These are phyloP conservation scores for Carpinus fangiana DNA, from an alignment of 306 rosid species.

Conservation along the genomic window DNA sequence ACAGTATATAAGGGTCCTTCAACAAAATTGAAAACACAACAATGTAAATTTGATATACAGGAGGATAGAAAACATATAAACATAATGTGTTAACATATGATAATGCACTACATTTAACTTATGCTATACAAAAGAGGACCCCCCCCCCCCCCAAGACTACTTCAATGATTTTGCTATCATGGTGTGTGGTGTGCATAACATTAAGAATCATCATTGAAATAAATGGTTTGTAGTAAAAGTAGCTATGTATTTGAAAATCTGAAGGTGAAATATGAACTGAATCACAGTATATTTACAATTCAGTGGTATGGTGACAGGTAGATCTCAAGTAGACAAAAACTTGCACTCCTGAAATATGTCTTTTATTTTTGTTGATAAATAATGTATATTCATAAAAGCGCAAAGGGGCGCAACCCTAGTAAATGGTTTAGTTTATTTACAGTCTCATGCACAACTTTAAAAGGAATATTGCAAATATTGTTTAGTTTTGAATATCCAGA, in stretches of 20 bases:
- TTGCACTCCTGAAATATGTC: background rate
- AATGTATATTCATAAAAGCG: too few relatives aligned
- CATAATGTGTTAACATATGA: constrained; percentile 11
- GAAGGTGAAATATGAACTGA: background rate
- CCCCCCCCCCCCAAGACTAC: background rate
- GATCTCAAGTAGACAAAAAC: background rate
- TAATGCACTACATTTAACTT: background rate
- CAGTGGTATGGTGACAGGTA: background rate
- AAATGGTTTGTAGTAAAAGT: background rate
- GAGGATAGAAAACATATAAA: constrained; percentile 6
- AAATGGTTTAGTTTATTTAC: background rate
- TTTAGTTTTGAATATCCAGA: background rate
- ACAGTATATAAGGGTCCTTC: constrained; percentile 94
- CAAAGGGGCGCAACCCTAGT: too few relatives aligned
- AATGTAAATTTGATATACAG: constrained; percentile 20
- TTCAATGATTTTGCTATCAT: too few relatives aligned
- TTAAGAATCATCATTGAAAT: background rate
- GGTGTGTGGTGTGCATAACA: too few relatives aligned
- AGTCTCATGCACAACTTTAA: background rate
- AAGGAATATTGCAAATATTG: background rate
- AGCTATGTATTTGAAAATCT: background rate
- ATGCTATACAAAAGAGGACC: background rate
- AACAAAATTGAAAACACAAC: constrained; percentile 33
- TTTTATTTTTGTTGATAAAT: background rate
- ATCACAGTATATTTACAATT: background rate